Conservation (phyloP, 2,329 filamentous ascomycete genomes). For the Sclerotinia nivalis region DNA sequence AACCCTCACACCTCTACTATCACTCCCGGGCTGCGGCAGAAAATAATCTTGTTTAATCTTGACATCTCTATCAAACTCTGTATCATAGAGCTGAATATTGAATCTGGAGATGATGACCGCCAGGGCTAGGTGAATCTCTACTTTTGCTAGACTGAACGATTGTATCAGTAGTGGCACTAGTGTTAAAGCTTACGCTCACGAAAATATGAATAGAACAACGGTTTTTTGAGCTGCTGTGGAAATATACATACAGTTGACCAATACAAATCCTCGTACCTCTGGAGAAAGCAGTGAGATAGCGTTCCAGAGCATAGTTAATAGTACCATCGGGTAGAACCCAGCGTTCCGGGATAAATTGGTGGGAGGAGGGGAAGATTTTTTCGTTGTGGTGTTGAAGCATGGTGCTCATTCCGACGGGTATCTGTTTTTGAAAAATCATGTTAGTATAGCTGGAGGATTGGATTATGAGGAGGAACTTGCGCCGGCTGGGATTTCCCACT, state of each 20-base stretch:
- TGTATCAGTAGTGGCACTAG: no score
- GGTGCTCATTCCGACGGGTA: constrained; percentile 32
- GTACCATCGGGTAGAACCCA: constrained; percentile 34
- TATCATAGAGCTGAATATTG: constrained; percentile 27
- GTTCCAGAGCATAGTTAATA: constrained; percentile 29
- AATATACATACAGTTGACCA: constrained; percentile 28
- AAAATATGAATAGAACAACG: neutral
- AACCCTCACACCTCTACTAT: constrained; percentile 20
- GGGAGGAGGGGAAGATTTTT: constrained; percentile 29
- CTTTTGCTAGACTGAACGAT: constrained; percentile 29
- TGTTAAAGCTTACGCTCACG: neutral
- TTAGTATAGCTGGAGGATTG: neutral
- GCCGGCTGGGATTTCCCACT: constrained; percentile 29
- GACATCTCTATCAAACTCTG: constrained; percentile 29
- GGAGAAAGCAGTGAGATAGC: constrained; percentile 32
- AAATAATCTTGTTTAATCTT: constrained; percentile 25
- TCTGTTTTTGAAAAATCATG: constrained; percentile 13
- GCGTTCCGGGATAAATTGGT: constrained; percentile 29
- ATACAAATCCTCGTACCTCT: constrained; percentile 33
- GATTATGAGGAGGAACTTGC: constrained; percentile 6
- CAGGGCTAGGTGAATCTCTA: constrained; percentile 31
- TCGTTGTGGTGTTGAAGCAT: constrained; percentile 32
- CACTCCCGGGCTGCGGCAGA: constrained; percentile 16
- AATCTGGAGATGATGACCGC: constrained; percentile 30
- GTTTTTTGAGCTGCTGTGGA: neutral